A percentile compares a stretch with the other conserved stretches of the same genome.
These are phyloP conservation scores for Tulasnella sp. DNA, from an alignment of 768 basidiomycete species.

Conservation along the genomic window DNA sequence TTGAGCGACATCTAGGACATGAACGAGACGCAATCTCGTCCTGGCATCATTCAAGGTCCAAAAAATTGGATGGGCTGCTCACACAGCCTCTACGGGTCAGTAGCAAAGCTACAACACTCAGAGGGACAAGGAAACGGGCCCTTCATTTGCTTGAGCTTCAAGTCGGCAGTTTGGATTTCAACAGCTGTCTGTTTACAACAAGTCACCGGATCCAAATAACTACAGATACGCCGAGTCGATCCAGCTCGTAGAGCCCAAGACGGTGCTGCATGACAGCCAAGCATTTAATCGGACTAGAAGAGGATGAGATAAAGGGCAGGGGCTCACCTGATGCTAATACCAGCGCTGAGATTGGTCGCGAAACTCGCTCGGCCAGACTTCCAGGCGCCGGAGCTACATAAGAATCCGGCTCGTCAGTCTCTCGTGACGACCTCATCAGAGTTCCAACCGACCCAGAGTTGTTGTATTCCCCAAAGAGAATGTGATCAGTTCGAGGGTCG, in stretches of 20 bases:
- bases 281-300: neutral
- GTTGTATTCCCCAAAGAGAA: conserved; percentile 22
- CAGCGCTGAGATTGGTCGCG: conserved; percentile 10
- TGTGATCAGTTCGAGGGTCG: conserved; percentile 16
- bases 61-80: no score
- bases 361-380: conserved; percentile 6
- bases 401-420: neutral
- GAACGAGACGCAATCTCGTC: no score
- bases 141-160: no score
- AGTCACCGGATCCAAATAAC: no score
- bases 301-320: neutral
- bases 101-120: no score
- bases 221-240: conserved; percentile 16
- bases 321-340: conserved; percentile 2
- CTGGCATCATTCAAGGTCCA: no score
- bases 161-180: no score
- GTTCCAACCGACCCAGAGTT: conserved; percentile 10
- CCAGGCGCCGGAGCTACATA: conserved; percentile 12
- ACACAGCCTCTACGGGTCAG: no score
- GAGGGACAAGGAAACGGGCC: no score
- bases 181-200: no score
- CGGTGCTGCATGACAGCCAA: neutral
- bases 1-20: no score
- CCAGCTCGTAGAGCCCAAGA: conserved; percentile 18
- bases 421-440: neutral